phyloP scores from a whole-genome alignment of 306 rosid genomes.

The Cyamopsis tetragonoloba region DNA sequence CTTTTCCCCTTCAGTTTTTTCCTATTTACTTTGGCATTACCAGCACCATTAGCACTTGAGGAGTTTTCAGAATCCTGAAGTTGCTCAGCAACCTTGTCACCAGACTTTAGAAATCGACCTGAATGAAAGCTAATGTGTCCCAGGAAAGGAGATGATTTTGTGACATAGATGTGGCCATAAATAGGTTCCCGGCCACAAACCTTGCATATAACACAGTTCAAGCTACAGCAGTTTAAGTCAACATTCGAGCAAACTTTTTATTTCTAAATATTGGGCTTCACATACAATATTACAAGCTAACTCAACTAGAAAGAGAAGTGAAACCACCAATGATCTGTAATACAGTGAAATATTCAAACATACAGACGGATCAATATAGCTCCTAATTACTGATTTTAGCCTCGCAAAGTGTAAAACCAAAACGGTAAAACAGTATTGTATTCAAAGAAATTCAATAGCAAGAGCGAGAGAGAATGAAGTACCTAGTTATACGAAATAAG shows the following conservation, averaged over 20 bases:
- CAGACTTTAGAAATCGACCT: slow-evolving; percentile 22
- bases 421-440: too few species aligned
- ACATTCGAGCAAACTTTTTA: not conserved
- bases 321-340: not conserved
- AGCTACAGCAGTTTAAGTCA: slow-evolving; percentile 44
- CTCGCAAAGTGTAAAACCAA: too few species aligned
- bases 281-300: not conserved
- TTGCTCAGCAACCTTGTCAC: slow-evolving; percentile 37
- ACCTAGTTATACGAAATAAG: slow-evolving; percentile 33
- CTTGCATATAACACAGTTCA: slow-evolving; percentile 54
- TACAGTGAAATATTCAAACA: not conserved
- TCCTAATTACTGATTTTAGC: too few species aligned
- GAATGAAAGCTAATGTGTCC: slow-evolving; percentile 52
- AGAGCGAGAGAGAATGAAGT: not conserved
- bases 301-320: too few species aligned
- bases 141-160: slow-evolving; percentile 14
- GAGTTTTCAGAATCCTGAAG: slow-evolving; percentile 27
- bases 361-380: too few species aligned
- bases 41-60: slow-evolving; percentile 14
- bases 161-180: not conserved
- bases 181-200: slow-evolving; percentile 35
- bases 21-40: slow-evolving; percentile 44
- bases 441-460: too few species aligned
- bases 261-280: not conserved
- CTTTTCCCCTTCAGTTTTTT: slow-evolving; percentile 79